phyloP scores from a whole-genome alignment of 202 grass and related monocot species.

The Zoysia matrella region DNA sequence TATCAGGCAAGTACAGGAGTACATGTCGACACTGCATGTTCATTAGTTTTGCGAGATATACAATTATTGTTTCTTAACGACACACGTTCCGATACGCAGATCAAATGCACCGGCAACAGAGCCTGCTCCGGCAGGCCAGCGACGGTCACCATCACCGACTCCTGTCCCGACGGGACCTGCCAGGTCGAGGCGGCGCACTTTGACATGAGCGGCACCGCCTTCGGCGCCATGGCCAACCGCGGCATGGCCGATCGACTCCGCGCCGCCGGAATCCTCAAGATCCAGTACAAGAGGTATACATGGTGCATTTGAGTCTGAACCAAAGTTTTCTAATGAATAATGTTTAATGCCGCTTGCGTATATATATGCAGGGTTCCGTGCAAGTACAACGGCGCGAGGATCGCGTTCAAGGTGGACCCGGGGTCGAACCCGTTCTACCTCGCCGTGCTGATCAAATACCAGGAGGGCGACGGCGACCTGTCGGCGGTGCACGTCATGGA shows the following conservation, averaged over 20 bases:
- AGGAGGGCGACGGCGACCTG: conserved; percentile 68
- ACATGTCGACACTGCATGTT: neutral
- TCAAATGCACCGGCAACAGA: conserved; percentile 62
- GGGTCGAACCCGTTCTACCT: conserved; percentile 87
- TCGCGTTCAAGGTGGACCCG: conserved; percentile 66
- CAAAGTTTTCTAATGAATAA: neutral
- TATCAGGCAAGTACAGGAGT: conserved; percentile 55
- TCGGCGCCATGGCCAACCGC: conserved; percentile 70
- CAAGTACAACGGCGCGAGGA: conserved; percentile 53
- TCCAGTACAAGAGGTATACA: conserved; percentile 58
- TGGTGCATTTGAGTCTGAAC: neutral
- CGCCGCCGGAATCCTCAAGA: conserved; percentile 59
- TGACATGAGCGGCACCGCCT: conserved; percentile 83
- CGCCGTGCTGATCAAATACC: conserved; percentile 64
- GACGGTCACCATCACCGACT: conserved; percentile 77
- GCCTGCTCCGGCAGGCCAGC: conserved; percentile 73
- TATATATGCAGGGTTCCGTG: conserved; percentile 53
- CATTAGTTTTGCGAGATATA: neutral
- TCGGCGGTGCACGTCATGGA: conserved; percentile 62
- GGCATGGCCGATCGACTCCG: conserved; percentile 74
- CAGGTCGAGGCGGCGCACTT: conserved; percentile 58
- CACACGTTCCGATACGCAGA: conserved; percentile 28
- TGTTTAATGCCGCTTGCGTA: too few relatives aligned
- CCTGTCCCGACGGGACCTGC: conserved; percentile 64
- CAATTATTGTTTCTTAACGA: too few relatives aligned